A percentile compares a stretch with the other conserved stretches of the same genome.
Conservation (phyloP, 768 basidiomycete genomes). For the Tricholoma hemisulphureum region DNA sequence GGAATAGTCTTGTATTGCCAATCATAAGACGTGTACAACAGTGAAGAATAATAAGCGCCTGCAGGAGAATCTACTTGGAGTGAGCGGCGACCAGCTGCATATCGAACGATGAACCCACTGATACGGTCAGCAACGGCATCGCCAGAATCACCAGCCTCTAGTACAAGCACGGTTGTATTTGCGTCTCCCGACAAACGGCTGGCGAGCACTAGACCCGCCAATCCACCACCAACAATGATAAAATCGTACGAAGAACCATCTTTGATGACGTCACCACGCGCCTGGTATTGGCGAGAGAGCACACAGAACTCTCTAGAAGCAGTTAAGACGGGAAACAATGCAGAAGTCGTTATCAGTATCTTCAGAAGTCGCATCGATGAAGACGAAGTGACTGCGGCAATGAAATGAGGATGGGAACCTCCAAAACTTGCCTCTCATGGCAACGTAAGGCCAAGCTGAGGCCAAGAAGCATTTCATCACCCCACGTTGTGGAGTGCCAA, state of each 20-base stretch:
- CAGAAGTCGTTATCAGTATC: too few relatives aligned
- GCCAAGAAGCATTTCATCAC: too few relatives aligned
- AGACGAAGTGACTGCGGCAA: too few relatives aligned
- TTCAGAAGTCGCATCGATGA: too few relatives aligned
- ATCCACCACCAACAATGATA: conserved; percentile 39
- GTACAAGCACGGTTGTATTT: conserved; percentile 34
- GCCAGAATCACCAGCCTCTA: conserved; percentile 35
- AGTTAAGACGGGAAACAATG: too few relatives aligned
- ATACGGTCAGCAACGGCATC: conserved; percentile 25
- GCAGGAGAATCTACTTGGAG: conserved; percentile 45
- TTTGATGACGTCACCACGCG: conserved; percentile 40
- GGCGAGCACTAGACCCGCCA: conserved; percentile 32
- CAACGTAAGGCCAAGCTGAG: too few relatives aligned
- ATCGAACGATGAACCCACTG: conserved; percentile 19
- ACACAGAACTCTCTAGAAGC: too few relatives aligned
- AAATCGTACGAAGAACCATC: conserved; percentile 50
- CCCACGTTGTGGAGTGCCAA: too few relatives aligned
- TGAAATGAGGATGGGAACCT: too few relatives aligned
- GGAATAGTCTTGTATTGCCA: conserved; percentile 52
- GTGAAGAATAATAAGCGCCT: conserved; percentile 50
- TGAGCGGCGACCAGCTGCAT: background rate
- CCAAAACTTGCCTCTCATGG: too few relatives aligned
- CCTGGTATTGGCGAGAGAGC: too few relatives aligned
- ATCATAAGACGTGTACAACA: conserved; percentile 49
- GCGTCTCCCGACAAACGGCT: conserved; percentile 34